A percentile compares a stretch with the other conserved stretches of the same genome.
These are phyloP conservation scores for Fusarium azukiicola DNA, from an alignment of 2,329 filamentous ascomycete genomes.

Conservation along the genomic window DNA sequence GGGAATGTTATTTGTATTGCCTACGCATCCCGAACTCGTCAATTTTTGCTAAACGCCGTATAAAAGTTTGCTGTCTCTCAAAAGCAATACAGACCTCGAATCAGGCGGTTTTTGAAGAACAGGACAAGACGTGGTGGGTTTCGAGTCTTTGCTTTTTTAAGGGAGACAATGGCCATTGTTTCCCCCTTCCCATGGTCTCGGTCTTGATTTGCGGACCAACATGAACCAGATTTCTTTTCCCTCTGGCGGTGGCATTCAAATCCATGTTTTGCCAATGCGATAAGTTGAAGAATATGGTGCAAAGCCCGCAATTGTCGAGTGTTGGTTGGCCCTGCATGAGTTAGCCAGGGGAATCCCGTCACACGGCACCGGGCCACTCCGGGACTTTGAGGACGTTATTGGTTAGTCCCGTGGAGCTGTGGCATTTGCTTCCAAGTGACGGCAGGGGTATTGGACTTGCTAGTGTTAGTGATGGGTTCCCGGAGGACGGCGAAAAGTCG, in stretches of 20 bases:
- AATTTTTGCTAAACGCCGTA: neutral
- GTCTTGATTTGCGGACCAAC: neutral
- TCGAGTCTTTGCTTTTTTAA: neutral
- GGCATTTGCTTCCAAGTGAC: neutral
- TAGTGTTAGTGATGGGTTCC: neutral
- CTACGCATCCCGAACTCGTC: neutral
- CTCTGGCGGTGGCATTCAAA: neutral
- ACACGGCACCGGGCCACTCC: neutral
- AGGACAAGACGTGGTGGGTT: neutral
- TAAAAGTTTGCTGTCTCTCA: neutral
- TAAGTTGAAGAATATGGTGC: neutral
- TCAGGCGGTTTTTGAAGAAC: neutral
- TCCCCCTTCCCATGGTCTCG: neutral
- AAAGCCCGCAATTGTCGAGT: neutral
- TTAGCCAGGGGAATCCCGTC: constrained; percentile 4
- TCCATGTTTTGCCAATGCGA: neutral
- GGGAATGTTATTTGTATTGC: constrained; percentile 7
- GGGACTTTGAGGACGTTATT: neutral
- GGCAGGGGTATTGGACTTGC: neutral
- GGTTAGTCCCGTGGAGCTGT: neutral
- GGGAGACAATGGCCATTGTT: no score
- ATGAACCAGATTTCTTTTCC: neutral
- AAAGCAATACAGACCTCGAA: neutral
- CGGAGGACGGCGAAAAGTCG: neutral
- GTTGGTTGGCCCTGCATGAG: neutral